Conservation (phyloP, 116 monocot species). For the Trichopus zeylanicus region DNA sequence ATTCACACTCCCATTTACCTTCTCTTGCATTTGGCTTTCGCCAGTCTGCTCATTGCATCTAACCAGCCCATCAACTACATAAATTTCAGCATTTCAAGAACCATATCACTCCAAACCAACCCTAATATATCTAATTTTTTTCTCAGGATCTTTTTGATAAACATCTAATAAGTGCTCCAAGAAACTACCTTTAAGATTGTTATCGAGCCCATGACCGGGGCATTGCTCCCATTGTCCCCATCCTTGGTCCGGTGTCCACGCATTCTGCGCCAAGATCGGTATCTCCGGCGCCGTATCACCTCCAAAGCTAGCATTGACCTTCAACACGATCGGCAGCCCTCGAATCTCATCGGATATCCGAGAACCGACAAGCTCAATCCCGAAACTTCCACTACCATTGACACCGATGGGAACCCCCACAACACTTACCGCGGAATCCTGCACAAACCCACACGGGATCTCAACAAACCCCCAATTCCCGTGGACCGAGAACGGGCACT, state of each 20-base stretch:
- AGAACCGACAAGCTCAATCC: constrained; percentile 49
- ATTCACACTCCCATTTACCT: constrained; percentile 14
- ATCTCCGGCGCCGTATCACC: constrained; percentile 9
- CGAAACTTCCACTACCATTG: constrained; percentile 35
- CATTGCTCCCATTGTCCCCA: constrained; percentile 71
- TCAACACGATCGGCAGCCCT: constrained; percentile 34
- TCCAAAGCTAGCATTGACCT: constrained; percentile 48
- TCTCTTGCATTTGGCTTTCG: constrained; percentile 17
- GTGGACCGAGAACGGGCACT: constrained; percentile 43
- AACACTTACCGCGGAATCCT: constrained; percentile 63
- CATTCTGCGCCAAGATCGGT: constrained; percentile 31
- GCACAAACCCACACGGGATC: constrained; percentile 69
- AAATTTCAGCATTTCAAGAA: background rate
- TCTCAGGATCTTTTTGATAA: background rate
- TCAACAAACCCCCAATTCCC: constrained; percentile 9
- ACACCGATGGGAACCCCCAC: constrained; percentile 30
- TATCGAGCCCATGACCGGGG: constrained; percentile 19
- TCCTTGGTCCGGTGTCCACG: constrained; percentile 36
- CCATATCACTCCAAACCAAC: no score
- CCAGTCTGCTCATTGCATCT: constrained; percentile 49
- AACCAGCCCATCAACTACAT: constrained; percentile 75
- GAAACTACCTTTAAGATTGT: constrained; percentile 32
- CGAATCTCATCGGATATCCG: background rate
- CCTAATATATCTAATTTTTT: constrained; percentile 11
- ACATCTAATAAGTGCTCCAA: background rate